Evolutionary conservation across 139 green algal genomes (phyloP), one percentile per base, ranked within the genome.

Genomic region (Volvox africanus): DNA sequence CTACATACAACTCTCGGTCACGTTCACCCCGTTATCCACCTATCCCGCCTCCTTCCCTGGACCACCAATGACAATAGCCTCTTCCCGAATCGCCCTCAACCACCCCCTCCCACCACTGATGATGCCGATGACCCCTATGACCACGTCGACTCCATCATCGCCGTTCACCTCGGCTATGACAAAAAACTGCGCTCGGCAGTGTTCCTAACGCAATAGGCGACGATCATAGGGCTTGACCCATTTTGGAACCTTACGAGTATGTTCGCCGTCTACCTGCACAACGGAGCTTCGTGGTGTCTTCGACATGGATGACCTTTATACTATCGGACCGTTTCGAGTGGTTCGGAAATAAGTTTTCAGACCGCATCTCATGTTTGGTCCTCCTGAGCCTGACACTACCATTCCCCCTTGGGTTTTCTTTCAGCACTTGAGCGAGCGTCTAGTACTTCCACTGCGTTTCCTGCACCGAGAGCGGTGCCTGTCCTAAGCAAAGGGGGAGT

Each of bases 21-120:
- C 30, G 1, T 92, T 2, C 88, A 92, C 36, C 88, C 88, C 22
- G 88, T 92, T 13, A 88, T 89, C 80, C 79, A 92, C 69, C 33
- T 88, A 2, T 84, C 80, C 61, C 67, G 88, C 50, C 88, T 92
- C 19, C 88, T 88, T 37, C 88, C 88, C 32, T 92, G 80, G 80
- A 88, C 33, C 21, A 1, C 28, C 35, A 85, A 50, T 36, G n/a
- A 80, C 50, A 0, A 37, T 9, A 26, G 19, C 50, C 36, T 55
- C 12, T 92, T 92, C 30, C 80, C 88, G 18, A 44, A 77, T 28
- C 88, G 88, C 69, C 1, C 1, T 22, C 22, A 35, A 19, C 78
- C 61, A 30, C 33, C 67, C 9, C 37, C 68, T 21, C 76, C 37
- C 30, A 86, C 80, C 61, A 50, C 37, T 2, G n/a, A n/a, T n/a